These are phyloP conservation scores for Penicillium sclerotiorum DNA, from an alignment of 2,329 filamentous ascomycete genomes.

Conservation along the genomic window DNA sequence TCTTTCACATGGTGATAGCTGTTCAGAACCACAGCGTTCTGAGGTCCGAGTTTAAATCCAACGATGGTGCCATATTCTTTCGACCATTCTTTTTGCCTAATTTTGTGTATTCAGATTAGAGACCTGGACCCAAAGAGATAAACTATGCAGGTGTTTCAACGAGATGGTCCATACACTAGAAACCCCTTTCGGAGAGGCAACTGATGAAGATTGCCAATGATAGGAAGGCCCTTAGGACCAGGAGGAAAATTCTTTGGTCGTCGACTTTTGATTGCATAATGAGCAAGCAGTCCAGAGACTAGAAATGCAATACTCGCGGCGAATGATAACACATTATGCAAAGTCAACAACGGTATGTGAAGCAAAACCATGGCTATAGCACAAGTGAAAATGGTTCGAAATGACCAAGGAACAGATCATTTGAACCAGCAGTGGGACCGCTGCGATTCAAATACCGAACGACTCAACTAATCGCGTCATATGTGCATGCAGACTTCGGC, in stretches of 20 bases:
- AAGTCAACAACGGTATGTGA: too few species aligned
- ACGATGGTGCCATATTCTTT: background rate
- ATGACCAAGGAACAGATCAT: too few species aligned
- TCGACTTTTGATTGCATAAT: background rate
- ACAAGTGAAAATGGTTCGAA: background rate
- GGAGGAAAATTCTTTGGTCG: slow-evolving; percentile 1
- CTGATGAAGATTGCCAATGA: slow-evolving; percentile 1
- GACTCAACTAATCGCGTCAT: too few species aligned
- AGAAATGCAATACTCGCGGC: too few species aligned
- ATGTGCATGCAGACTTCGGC: too few species aligned
- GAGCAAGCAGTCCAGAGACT: too few species aligned
- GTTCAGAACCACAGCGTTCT: background rate
- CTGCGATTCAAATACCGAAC: too few species aligned
- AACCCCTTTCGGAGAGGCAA: background rate
- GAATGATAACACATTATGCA: too few species aligned
- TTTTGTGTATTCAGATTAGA: background rate
- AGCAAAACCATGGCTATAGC: background rate
- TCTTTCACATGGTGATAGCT: background rate
- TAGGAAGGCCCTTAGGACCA: background rate
- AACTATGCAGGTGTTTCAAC: background rate
- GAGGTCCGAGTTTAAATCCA: background rate
- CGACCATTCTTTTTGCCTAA: background rate
- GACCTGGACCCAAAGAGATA: background rate
- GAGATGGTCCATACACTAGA: background rate
- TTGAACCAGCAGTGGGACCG: too few species aligned